A percentile compares a stretch with the other conserved stretches of the same genome.
Evolutionary conservation across 2,329 filamentous ascomycete genomes (phyloP).

Genomic region (Fusarium citri): DNA sequence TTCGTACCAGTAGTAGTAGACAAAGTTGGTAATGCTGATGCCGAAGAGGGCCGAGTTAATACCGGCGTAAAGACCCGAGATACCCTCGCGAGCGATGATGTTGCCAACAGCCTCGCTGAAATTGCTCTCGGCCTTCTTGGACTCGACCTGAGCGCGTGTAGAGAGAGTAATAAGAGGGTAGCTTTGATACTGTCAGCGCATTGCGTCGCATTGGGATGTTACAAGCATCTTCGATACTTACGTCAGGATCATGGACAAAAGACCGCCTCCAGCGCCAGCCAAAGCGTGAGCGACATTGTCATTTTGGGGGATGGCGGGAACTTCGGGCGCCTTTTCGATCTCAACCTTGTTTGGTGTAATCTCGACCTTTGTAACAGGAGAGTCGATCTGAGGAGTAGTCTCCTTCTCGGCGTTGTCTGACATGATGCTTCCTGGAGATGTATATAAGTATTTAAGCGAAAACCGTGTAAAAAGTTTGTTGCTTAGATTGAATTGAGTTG

Average conservation of each 20-base stretch:
- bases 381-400: slow-evolving; percentile 36
- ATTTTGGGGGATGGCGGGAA: slow-evolving; percentile 75
- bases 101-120: slow-evolving; percentile 84
- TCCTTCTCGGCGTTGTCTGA: slow-evolving; percentile 40
- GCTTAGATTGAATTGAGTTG: slow-evolving; percentile 13
- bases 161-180: slow-evolving; percentile 98
- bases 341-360: slow-evolving; percentile 32
- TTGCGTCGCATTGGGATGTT: slow-evolving; percentile 21
- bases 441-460: slow-evolving; percentile 21
- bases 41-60: slow-evolving; percentile 95
- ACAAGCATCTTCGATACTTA: slow-evolving; percentile 56
- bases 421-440: slow-evolving; percentile 21
- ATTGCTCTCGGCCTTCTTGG: slow-evolving; percentile 87
- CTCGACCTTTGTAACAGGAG: slow-evolving; percentile 36
- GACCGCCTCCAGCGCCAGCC: slow-evolving; percentile 90
- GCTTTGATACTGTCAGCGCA: slow-evolving; percentile 57
- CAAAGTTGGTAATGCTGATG: slow-evolving; percentile 98
- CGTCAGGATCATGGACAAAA: slow-evolving; percentile 96
- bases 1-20: slow-evolving; percentile 99
- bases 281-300: slow-evolving; percentile 98
- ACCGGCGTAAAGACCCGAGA: slow-evolving; percentile 89
- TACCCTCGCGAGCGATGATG: slow-evolving; percentile 92
- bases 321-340: slow-evolving; percentile 61
- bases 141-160: slow-evolving; percentile 97
- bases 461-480: slow-evolving; percentile 12